Percentiles rank a stretch among this genome's conserved stretches.
Conservation (phyloP, 139 green algal genomes). For the Volvox africanus region DNA sequence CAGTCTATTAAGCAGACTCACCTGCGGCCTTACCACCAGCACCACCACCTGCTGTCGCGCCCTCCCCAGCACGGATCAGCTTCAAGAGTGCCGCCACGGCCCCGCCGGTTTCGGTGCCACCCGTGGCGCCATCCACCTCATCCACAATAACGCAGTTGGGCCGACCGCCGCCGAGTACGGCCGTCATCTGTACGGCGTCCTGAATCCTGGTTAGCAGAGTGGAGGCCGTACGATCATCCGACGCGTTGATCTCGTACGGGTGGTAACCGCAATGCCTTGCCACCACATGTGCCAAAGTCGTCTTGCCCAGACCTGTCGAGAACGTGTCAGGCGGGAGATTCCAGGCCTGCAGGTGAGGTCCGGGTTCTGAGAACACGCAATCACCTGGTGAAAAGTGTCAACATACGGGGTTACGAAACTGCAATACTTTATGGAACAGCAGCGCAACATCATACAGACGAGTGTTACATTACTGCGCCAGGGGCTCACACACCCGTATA, state of each 20-base stretch:
- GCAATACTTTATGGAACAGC: too few species aligned
- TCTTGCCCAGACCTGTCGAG: constrained; percentile 93
- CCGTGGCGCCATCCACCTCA: constrained; percentile 94
- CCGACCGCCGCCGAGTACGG: constrained; percentile 66
- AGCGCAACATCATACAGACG: too few species aligned
- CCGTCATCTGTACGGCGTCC: constrained; percentile 79
- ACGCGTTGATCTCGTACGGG: constrained; percentile 95
- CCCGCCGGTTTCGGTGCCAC: constrained; percentile 79
- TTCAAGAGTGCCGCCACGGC: constrained; percentile 88
- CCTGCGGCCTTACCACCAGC: too few species aligned
- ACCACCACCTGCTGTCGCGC: neutral
- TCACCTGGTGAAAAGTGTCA: too few species aligned
- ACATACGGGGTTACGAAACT: too few species aligned
- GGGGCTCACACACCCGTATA: too few species aligned
- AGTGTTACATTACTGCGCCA: too few species aligned
- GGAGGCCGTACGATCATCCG: constrained; percentile 86
- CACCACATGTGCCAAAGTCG: constrained; percentile 94
- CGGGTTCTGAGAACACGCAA: too few species aligned
- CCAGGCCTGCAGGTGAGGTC: too few species aligned
- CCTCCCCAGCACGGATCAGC: constrained; percentile 72
- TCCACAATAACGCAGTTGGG: constrained; percentile 97
- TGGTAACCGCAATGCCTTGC: constrained; percentile 96
- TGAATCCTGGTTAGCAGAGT: constrained; percentile 74
- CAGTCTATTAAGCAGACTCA: too few species aligned
- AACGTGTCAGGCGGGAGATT: too few species aligned